phyloP scores from a whole-genome alignment of 306 rosid species.

The Begonia masoniana region DNA sequence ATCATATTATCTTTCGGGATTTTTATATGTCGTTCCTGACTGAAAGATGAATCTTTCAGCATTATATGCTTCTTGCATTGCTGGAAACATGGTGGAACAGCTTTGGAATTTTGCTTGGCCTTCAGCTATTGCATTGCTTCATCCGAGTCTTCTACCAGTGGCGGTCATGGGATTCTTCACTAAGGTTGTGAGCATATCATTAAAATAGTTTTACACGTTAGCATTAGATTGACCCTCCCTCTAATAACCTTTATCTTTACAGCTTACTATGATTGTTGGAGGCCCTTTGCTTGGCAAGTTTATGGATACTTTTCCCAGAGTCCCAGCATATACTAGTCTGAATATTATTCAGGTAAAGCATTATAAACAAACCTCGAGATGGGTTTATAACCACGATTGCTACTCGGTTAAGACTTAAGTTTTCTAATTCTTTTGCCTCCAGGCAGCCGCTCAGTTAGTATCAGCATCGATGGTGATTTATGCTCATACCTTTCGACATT shows the following conservation, averaged over 20 bases:
- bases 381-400: neutral
- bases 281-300: constrained; percentile 82
- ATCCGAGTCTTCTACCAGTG: constrained; percentile 92
- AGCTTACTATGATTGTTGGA: constrained; percentile 56
- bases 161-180: constrained; percentile 83
- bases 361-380: constrained; percentile 6
- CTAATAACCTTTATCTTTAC: constrained; percentile 16
- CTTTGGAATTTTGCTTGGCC: constrained; percentile 99
- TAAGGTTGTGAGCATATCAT: constrained; percentile 34
- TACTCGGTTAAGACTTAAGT: neutral
- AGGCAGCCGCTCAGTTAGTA: constrained; percentile 83
- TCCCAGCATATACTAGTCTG: constrained; percentile 53
- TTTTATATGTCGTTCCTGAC: constrained; percentile 20
- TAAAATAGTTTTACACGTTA: neutral
- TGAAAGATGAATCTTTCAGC: constrained; percentile 38
- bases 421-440: constrained; percentile 15
- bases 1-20: constrained; percentile 7
- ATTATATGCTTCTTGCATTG: constrained; percentile 71
- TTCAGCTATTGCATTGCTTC: constrained; percentile 85
- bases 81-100: constrained; percentile 91
- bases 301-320: constrained; percentile 79
- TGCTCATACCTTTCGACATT: constrained; percentile 46
- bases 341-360: constrained; percentile 58
- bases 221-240: constrained; percentile 7
- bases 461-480: constrained; percentile 67